Evolutionary conservation across 192 early-diverging fungal genomes (phyloP), one percentile per base, ranked within the genome.

Genomic region (Backusella morwellensis): DNA sequence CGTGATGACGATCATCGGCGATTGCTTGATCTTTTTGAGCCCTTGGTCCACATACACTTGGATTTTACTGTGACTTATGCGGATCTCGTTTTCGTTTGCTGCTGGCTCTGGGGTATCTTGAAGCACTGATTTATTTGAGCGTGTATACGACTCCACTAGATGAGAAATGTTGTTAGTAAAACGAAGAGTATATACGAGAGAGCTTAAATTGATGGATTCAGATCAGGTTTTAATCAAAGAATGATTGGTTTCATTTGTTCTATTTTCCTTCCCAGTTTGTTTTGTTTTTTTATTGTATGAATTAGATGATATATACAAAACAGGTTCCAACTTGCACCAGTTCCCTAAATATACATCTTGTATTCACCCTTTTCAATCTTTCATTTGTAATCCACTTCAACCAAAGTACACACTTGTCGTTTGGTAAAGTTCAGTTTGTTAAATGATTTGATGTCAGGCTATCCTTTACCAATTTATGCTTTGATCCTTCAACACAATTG

Each of bases 71-170:
- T 66, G 41, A 36, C 75, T 75, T 29, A 80, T 47, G 0, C 68
- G 47, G n/a, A 83, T 68, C 42, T 83, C 78, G 42, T 80, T 83
- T 11, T 83, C 82, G 21, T 75, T 72, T 6, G 78, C 23, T 0
- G 47, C 6, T 15, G 47, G 1, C 6, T 71, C 44, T 6, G 32
- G 32, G 32, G 32, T 32, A 32, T 32, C 32, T 32, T 32, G 32
- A 32, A 3, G 32, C 32, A 32, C 41, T 21, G 67, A 40, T 74
- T 72, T 35, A 47, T 44, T 17, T 7, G 36, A 35, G 67, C 76
- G 59, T n/a, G 76, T 72, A 67, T 80, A 83, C 2, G 77, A 72
- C 12, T 83, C 76, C 82, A 83, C 76, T 77, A 50, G 2, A 35
- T 29, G 8, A 34, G 35, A 41, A 2, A 15, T 44, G 15, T 4